Conservation (phyloP, 2,329 filamentous ascomycete species). For the Ophiostoma himal-ulmi region DNA sequence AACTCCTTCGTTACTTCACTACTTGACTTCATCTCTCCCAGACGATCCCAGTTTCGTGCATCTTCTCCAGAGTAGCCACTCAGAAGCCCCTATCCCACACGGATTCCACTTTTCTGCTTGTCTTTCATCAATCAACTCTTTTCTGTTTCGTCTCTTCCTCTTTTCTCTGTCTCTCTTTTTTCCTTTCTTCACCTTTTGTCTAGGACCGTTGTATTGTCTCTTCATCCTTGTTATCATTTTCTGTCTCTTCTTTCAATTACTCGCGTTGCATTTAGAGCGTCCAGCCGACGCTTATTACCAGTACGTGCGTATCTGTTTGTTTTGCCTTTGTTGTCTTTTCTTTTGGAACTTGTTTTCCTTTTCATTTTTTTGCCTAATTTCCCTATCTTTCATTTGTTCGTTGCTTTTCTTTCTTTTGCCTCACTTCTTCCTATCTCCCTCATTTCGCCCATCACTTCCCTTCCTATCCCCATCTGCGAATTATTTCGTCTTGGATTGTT, state of each 20-base stretch:
- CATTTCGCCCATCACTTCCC: background rate
- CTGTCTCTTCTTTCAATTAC: constrained; percentile 12
- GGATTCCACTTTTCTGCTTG: background rate
- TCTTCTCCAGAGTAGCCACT: constrained; percentile 1
- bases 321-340: background rate
- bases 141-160: background rate
- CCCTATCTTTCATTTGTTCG: background rate
- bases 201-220: background rate
- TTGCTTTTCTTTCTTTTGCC: background rate
- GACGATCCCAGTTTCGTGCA: background rate
- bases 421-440: background rate
- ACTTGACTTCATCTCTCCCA: background rate
- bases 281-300: constrained; percentile 7
- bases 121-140: background rate
- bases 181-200: background rate
- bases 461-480: background rate
- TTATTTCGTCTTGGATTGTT: background rate
- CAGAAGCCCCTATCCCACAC: background rate
- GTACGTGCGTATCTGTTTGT: constrained; percentile 18
- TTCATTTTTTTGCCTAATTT: background rate
- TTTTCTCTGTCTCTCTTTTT: background rate
- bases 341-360: background rate
- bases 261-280: constrained; percentile 7
- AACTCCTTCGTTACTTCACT: background rate
- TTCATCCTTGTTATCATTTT: background rate